Conservation (phyloP, 2,329 filamentous ascomycete species). For the Colletotrichum spaethianum region DNA sequence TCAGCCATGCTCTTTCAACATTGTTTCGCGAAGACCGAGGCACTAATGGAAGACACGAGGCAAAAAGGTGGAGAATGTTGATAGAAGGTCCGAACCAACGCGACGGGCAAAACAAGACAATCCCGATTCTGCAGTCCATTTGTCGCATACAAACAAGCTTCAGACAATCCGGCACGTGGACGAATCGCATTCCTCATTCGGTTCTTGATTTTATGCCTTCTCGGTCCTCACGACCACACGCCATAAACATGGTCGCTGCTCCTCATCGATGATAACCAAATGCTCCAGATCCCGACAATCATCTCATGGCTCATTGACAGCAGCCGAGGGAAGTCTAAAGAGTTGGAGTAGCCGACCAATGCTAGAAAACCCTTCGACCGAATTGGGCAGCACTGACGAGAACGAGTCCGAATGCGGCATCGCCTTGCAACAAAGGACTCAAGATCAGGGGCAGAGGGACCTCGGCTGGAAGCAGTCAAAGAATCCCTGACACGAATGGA, state of each 20-base stretch:
- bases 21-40: conserved; percentile 33
- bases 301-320: background rate
- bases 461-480: conserved; percentile 25
- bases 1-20: background rate
- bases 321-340: conserved; percentile 25
- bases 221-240: background rate
- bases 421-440: conserved; percentile 4
- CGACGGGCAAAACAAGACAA: background rate
- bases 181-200: conserved; percentile 30
- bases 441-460: conserved; percentile 4
- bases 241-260: conserved; percentile 7
- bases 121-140: conserved; percentile 5
- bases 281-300: conserved; percentile 11
- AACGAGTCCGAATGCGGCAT: conserved; percentile 39
- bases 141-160: conserved; percentile 32
- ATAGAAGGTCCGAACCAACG: background rate
- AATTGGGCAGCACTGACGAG: conserved; percentile 27
- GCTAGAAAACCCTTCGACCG: conserved; percentile 4
- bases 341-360: background rate
- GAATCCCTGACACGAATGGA: background rate
- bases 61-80: background rate
- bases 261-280: background rate
- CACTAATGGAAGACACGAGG: conserved; percentile 24
- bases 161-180: conserved; percentile 4
- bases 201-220: conserved; percentile 12